Conservation (phyloP, 495 filamentous ascomycete genomes). For the Aspergillus cristatus region DNA sequence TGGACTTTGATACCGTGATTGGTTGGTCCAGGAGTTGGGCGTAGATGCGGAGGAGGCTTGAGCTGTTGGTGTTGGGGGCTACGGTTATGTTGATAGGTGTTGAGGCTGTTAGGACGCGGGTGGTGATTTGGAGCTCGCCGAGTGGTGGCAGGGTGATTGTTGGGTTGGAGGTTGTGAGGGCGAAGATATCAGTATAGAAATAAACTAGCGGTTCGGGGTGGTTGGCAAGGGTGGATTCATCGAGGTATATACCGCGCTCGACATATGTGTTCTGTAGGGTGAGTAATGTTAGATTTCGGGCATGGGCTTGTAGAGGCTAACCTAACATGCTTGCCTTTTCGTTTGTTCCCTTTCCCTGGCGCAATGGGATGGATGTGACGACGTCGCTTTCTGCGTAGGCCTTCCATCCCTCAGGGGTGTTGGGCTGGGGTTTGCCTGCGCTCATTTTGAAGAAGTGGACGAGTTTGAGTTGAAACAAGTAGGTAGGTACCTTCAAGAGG, state of each 20-base stretch:
- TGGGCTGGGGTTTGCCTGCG: not conserved
- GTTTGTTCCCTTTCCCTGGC: not conserved
- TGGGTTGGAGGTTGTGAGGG: not conserved
- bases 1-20: not conserved
- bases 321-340: not conserved
- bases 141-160: not conserved
- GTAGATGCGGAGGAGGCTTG: not conserved
- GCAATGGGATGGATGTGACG: not conserved
- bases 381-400: not conserved
- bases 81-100: not conserved
- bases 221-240: not conserved
- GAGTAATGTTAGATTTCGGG: not conserved
- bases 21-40: slow-evolving; percentile 3
- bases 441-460: not conserved
- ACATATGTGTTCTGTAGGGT: not conserved
- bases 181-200: slow-evolving; percentile 1
- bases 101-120: not conserved
- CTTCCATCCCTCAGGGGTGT: not conserved
- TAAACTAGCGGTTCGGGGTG: not conserved
- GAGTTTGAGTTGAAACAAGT: too few relatives aligned
- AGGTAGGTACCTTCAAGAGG: too few relatives aligned
- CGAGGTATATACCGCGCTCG: not conserved
- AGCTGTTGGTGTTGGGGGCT: not conserved
- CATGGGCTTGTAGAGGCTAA: too few relatives aligned
- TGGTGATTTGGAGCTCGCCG: not conserved